Evolutionary conservation across 768 basidiomycete species (phyloP).

Genomic region (Naganishia vishniacii): DNA sequence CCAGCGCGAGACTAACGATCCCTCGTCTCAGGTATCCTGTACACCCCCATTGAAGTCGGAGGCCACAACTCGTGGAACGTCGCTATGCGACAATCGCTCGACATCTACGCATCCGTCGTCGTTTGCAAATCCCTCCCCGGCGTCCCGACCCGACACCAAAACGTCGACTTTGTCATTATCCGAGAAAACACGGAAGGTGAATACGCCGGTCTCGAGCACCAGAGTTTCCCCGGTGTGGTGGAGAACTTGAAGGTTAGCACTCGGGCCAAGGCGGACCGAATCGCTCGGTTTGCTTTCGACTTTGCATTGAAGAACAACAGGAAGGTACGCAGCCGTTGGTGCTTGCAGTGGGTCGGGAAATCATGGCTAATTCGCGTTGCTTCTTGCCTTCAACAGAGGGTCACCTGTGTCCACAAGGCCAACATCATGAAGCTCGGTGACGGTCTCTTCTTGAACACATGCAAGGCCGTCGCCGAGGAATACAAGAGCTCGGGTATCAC

Average conservation of each 20-base stretch:
- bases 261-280: conserved; percentile 88
- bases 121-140: conserved; percentile 97
- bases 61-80: conserved; percentile 99
- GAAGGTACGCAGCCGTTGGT: conserved; percentile 53
- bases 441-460: conserved; percentile 96
- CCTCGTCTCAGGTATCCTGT: conserved; percentile 97
- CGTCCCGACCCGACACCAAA: conserved; percentile 86
- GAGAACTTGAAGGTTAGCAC: conserved; percentile 97
- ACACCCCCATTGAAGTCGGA: conserved; percentile 91
- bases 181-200: conserved; percentile 99
- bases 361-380: not conserved
- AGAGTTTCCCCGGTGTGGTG: conserved; percentile 92
- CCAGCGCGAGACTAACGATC: too few relatives aligned
- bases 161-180: conserved; percentile 98
- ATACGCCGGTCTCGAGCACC: conserved; percentile 95
- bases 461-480: conserved; percentile 91
- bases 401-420: conserved; percentile 99
- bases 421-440: conserved; percentile 99
- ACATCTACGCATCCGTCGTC: conserved; percentile 97
- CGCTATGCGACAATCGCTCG: conserved; percentile 96
- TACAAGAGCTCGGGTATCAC: conserved; percentile 87
- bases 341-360: not conserved
- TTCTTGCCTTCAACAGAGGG: conserved; percentile 61
- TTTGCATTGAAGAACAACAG: conserved; percentile 97
- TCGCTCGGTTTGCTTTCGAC: conserved; percentile 94